Evolutionary conservation across 495 filamentous ascomycete genomes (phyloP), one percentile per base, ranked within the genome.

Genomic region (Letharia columbiana): DNA sequence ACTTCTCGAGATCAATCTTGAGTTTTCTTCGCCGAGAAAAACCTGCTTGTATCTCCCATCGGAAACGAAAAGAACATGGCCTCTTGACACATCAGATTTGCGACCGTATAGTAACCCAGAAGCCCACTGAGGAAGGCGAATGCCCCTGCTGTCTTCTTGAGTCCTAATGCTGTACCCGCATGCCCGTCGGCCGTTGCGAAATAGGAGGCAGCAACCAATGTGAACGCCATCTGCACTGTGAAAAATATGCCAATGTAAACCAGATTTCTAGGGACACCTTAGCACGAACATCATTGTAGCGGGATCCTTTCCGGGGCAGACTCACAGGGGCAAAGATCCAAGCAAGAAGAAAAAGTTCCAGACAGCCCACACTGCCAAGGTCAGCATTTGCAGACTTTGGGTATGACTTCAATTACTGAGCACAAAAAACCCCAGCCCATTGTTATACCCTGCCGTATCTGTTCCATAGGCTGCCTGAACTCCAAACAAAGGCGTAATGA

Each of bases 161-260:
- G 64, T n/a, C 71, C 77, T 6, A 70, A 61, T 4, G 75, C 68
- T 15, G 76, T 65, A 3, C 66, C 66, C 9, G 64, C 56, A 28
- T 80, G 70, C 13, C 78, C 78, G 66, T 83, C 80, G 2, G 79
- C 79, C 8, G 64, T 60, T 9, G 78, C 75, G 62, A 81, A 81
- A 65, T 81, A 82, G 28, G 75, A 78, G 18, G 75, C 77, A 4
- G 80, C 78, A 15, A 81, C 77, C 8, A 74, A 69, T 20, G 76
- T 66, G 66, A 82, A 82, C 2, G 75, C 77, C 47, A 82, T 66
- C 50, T 81, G 72, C 3, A 81, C 78, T 9, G 79, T 75, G 40
- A 80, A 73, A 68, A 82, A 82, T 7, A 81, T 77, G 13, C 72
- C 68, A 42, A 81, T 78, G 62, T 82, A 82, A 2, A 80, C 78